phyloP scores from a whole-genome alignment of 176 grass and related monocot genomes.

The Ampelocalamus luodianensis region DNA sequence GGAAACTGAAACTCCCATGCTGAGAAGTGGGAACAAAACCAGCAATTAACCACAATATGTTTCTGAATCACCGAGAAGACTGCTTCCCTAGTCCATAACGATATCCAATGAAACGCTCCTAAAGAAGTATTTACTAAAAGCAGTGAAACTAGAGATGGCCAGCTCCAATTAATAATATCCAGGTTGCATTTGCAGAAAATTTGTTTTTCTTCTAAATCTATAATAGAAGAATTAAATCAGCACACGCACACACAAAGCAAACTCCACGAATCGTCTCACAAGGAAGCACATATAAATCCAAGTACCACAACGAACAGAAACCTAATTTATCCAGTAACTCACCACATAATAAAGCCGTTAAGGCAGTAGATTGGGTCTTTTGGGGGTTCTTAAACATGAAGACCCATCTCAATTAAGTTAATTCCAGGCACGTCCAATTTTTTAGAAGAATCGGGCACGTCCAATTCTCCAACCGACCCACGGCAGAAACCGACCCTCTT shows the following conservation, averaged over 20 bases:
- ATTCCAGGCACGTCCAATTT: not conserved
- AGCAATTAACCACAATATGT: not conserved
- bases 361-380: slow-evolving; percentile 4
- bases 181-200: not conserved
- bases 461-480: not conserved
- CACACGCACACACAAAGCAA: not conserved
- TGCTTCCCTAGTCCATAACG: not conserved
- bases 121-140: slow-evolving; percentile 27
- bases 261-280: not conserved
- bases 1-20: slow-evolving; percentile 5
- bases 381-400: not conserved
- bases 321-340: slow-evolving; percentile 17
- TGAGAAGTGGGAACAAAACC: slow-evolving; percentile 12
- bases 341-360: not conserved
- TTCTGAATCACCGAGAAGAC: not conserved
- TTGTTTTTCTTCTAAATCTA: not conserved
- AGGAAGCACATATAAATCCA: not conserved
- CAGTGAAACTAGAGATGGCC: not conserved
- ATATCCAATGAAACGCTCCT: not conserved
- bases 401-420: not conserved
- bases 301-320: not conserved
- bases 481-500: not conserved
- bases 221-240: not conserved
- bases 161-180: slow-evolving; percentile 16
- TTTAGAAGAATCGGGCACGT: not conserved